Conservation (phyloP, 768 basidiomycete species). For the Galerina marginata region DNA sequence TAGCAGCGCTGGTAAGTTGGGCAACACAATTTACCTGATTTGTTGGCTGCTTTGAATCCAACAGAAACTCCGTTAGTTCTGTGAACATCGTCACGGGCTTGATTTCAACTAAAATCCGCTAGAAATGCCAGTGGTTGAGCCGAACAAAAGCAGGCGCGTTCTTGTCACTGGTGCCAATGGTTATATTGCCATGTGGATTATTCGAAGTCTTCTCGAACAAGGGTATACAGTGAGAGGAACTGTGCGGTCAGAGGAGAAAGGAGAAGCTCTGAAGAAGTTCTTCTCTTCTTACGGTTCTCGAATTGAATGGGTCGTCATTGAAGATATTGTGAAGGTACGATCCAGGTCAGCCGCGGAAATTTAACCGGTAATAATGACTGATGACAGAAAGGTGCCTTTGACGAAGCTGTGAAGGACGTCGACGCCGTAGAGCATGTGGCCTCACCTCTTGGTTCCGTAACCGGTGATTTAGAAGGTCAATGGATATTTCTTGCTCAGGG, state of each 20-base stretch:
- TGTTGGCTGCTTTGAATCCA: no score
- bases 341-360: no score
- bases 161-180: slow-evolving; percentile 14
- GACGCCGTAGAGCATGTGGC: slow-evolving; percentile 75
- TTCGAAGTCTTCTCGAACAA: slow-evolving; percentile 1
- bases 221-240: slow-evolving; percentile 5
- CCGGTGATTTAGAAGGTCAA: slow-evolving; percentile 46
- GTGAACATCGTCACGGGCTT: no score
- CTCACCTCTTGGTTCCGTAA: slow-evolving; percentile 58
- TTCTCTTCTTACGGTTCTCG: neutral
- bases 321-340: slow-evolving; percentile 2
- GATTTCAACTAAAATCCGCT: no score
- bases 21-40: no score
- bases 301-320: slow-evolving; percentile 2
- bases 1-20: no score
- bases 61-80: no score
- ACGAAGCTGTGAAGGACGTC: slow-evolving; percentile 77
- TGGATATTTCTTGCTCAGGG: neutral
- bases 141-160: neutral
- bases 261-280: neutral
- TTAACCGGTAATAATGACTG: no score
- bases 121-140: neutral
- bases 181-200: slow-evolving; percentile 6
- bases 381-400: slow-evolving; percentile 81
- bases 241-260: slow-evolving; percentile 8